phyloP scores from a whole-genome alignment of 345 rosid genomes.

The Ceriops zippeliana region DNA sequence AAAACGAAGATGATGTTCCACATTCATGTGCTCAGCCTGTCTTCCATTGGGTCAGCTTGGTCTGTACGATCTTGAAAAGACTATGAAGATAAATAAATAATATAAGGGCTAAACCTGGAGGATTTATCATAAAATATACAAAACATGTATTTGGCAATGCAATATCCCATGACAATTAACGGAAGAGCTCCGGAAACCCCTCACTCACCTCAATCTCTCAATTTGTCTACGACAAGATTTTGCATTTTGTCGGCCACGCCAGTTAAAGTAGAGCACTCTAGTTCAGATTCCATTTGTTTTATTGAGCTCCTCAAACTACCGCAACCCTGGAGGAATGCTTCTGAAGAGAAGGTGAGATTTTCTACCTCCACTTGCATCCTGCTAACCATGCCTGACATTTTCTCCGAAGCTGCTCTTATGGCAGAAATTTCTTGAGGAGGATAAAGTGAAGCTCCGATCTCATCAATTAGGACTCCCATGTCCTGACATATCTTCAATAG shows the following conservation, averaged over 20 bases:
- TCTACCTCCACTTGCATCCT: slow-evolving; percentile 46
- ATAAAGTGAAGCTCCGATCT: slow-evolving; percentile 79
- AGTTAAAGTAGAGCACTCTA: slow-evolving; percentile 24
- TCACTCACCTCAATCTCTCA: neutral
- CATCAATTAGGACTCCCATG: slow-evolving; percentile 62
- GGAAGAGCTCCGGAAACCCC: neutral
- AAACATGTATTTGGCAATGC: neutral
- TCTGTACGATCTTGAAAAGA: too few species aligned
- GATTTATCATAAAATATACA: neutral
- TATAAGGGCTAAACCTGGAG: too few species aligned
- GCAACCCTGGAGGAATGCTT: slow-evolving; percentile 50
- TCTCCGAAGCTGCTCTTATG: slow-evolving; percentile 41
- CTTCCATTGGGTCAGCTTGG: too few species aligned
- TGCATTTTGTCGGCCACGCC: slow-evolving; percentile 48
- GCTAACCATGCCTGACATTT: slow-evolving; percentile 29
- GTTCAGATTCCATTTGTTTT: slow-evolving; percentile 41
- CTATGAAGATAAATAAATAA: too few species aligned
- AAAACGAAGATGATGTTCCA: too few species aligned
- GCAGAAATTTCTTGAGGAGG: slow-evolving; percentile 72
- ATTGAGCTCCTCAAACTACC: slow-evolving; percentile 36
- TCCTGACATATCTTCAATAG: slow-evolving; percentile 61
- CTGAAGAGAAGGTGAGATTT: slow-evolving; percentile 40
- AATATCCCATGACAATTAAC: neutral
- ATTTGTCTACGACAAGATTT: slow-evolving; percentile 43
- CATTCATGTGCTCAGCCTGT: too few species aligned